Percentiles rank a stretch among this genome's conserved stretches.
Evolutionary conservation across 2,329 filamentous ascomycete species (phyloP).

Genomic region (Knoxdaviesia proteae): DNA sequence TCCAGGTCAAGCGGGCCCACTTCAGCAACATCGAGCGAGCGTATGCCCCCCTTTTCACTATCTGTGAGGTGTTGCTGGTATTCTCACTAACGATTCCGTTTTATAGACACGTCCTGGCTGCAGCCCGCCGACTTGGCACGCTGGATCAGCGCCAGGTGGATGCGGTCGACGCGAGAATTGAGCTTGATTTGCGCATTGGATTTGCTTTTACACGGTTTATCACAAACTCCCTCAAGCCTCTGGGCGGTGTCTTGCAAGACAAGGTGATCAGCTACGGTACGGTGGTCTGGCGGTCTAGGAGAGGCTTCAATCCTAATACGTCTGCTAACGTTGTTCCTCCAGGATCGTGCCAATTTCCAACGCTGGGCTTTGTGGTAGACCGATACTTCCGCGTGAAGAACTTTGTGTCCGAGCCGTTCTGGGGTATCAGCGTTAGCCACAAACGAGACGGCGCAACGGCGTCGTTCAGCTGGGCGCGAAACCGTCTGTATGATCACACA

Average conservation of each 20-base stretch:
- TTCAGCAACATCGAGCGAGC: constrained; percentile 95
- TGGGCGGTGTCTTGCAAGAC: constrained; percentile 46
- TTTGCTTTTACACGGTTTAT: constrained; percentile 82
- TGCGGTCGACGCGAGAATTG: constrained; percentile 74
- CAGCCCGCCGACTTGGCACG: constrained; percentile 54
- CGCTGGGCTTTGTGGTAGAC: constrained; percentile 89
- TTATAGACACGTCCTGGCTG: constrained; percentile 60
- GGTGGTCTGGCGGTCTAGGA: constrained; percentile 6
- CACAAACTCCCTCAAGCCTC: constrained; percentile 51
- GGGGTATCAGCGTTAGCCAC: constrained; percentile 74
- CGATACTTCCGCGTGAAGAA: constrained; percentile 86
- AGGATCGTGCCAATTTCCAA: constrained; percentile 93
- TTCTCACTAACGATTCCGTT: constrained; percentile 1
- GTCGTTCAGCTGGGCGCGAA: constrained; percentile 64
- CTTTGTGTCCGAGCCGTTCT: constrained; percentile 82
- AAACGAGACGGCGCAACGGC: constrained; percentile 58
- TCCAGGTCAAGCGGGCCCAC: constrained; percentile 65
- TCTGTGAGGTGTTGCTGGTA: constrained; percentile 2
- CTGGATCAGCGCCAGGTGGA: constrained; percentile 74
- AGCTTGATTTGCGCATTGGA: constrained; percentile 81
- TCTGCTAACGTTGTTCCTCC: not conserved
- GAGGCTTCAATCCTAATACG: not conserved
- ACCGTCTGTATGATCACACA: constrained; percentile 73
- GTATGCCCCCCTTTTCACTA: constrained; percentile 17
- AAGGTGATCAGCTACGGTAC: constrained; percentile 64